Evolutionary conservation across 2,329 filamentous ascomycete species (phyloP).

Genomic region (Penicillium vulpinum): DNA sequence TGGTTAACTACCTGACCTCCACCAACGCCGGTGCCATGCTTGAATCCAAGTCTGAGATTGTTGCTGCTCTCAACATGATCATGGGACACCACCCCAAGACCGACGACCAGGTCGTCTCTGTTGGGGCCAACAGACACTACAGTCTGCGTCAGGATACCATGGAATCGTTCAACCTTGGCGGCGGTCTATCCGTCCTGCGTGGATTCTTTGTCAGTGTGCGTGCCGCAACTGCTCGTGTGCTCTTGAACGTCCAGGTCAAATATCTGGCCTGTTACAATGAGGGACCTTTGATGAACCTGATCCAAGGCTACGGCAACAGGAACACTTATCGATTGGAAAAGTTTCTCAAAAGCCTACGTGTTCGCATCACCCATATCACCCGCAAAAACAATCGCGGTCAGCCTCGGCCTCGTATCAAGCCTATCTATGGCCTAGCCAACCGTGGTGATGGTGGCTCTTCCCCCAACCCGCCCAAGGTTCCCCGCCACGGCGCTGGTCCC

Average conservation of each 20-base stretch:
- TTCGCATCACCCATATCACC: constrained; percentile 43
- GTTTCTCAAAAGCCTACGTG: constrained; percentile 45
- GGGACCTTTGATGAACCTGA: constrained; percentile 42
- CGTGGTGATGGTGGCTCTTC: constrained; percentile 37
- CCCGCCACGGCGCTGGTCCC: constrained; percentile 48
- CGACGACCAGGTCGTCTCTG: constrained; percentile 42
- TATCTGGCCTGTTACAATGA: constrained; percentile 59
- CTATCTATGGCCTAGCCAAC: constrained; percentile 49
- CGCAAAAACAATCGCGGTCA: constrained; percentile 38
- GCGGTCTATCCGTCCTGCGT: constrained; percentile 57
- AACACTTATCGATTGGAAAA: constrained; percentile 25
- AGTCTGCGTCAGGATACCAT: constrained; percentile 35
- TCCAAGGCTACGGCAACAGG: constrained; percentile 29
- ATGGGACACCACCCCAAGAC: constrained; percentile 52
- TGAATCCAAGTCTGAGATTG: constrained; percentile 49
- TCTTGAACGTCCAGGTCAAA: constrained; percentile 65
- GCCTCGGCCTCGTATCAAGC: constrained; percentile 44
- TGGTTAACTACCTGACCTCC: constrained; percentile 49
- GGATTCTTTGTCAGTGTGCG: constrained; percentile 65
- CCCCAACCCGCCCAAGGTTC: constrained; percentile 39
- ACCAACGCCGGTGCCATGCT: constrained; percentile 40
- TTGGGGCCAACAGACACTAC: constrained; percentile 58
- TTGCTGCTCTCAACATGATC: constrained; percentile 61
- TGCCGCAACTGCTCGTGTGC: constrained; percentile 56
- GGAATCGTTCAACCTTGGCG: constrained; percentile 46